Evolutionary conservation across 2,329 filamentous ascomycete genomes (phyloP).

Genomic region (Thermothelomyces thermophilus): DNA sequence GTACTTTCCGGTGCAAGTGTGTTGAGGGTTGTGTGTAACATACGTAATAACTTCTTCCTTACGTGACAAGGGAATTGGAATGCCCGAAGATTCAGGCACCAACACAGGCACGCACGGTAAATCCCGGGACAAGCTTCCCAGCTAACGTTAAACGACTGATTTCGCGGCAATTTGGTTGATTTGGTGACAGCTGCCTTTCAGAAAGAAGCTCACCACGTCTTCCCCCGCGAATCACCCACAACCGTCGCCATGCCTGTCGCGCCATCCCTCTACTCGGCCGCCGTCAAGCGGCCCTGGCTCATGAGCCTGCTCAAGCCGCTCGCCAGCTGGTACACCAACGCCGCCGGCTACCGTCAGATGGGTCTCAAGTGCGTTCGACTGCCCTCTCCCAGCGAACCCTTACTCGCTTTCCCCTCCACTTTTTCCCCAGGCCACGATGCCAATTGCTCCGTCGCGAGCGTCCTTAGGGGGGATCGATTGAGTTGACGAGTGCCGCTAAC

Average conservation of each 20-base stretch:
- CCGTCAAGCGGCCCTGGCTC: slow-evolving; percentile 77
- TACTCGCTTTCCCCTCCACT: not conserved
- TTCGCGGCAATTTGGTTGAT: slow-evolving; percentile 24
- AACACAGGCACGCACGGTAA: slow-evolving; percentile 13
- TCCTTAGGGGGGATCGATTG: not conserved
- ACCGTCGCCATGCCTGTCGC: slow-evolving; percentile 54
- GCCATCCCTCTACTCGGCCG: slow-evolving; percentile 60
- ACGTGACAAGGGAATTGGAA: not conserved
- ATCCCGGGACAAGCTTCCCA: slow-evolving; percentile 19
- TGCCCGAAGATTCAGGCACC: slow-evolving; percentile 10
- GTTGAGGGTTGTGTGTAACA: not conserved
- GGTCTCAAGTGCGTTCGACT: slow-evolving; percentile 64
- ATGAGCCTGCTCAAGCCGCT: slow-evolving; percentile 70
- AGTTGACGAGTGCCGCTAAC: not conserved
- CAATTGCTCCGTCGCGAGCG: not conserved
- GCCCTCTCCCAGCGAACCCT: not conserved
- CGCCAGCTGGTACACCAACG: slow-evolving; percentile 81
- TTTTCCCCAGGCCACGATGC: not conserved
- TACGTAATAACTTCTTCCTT: not conserved
- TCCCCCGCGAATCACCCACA: slow-evolving; percentile 17
- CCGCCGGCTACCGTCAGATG: slow-evolving; percentile 86
- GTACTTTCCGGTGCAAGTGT: not conserved
- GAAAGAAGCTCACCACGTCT: slow-evolving; percentile 23
- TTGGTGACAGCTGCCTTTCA: slow-evolving; percentile 9
- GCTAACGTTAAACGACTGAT: slow-evolving; percentile 18